These are phyloP conservation scores for Pseudocercospora pini-densiflorae DNA, from an alignment of 2,329 filamentous ascomycete genomes.

Conservation along the genomic window DNA sequence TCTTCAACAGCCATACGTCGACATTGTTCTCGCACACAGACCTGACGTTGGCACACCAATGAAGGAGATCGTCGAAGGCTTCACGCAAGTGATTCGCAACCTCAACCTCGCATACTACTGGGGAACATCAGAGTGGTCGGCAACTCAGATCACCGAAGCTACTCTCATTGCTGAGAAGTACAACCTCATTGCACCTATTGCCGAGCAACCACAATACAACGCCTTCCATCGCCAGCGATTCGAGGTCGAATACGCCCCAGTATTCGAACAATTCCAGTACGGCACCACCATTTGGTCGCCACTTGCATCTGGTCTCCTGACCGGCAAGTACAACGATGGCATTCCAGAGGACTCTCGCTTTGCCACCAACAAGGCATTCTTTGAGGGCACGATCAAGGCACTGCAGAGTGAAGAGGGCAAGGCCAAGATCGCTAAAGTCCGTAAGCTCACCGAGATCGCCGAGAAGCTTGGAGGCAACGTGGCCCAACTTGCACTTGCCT, in stretches of 20 bases:
- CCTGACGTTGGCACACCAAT: slow-evolving; percentile 54
- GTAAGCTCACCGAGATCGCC: slow-evolving; percentile 56
- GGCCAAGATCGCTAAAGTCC: slow-evolving; percentile 62
- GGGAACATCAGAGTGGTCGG: slow-evolving; percentile 66
- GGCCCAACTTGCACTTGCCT: slow-evolving; percentile 62
- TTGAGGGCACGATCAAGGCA: slow-evolving; percentile 59
- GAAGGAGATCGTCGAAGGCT: slow-evolving; percentile 63
- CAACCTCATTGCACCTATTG: slow-evolving; percentile 62
- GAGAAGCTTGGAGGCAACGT: slow-evolving; percentile 54
- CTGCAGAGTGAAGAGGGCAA: slow-evolving; percentile 56
- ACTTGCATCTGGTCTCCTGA: slow-evolving; percentile 61
- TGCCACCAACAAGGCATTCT: slow-evolving; percentile 61
- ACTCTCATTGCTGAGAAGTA: slow-evolving; percentile 59
- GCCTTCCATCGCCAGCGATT: slow-evolving; percentile 65
- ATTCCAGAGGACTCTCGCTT: slow-evolving; percentile 66
- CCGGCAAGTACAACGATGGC: slow-evolving; percentile 68
- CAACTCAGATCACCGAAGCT: slow-evolving; percentile 64
- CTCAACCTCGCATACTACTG: slow-evolving; percentile 67
- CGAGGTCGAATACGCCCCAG: slow-evolving; percentile 64
- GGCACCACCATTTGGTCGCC: slow-evolving; percentile 63
- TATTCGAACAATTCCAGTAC: slow-evolving; percentile 62
- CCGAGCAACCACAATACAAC: slow-evolving; percentile 64
- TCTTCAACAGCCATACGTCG: slow-evolving; percentile 68
- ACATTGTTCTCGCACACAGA: slow-evolving; percentile 66
- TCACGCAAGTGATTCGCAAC: slow-evolving; percentile 57